Evolutionary conservation across 352 stramenopile genomes (phyloP).

Genomic region (Phytophthora cryptogea): DNA sequence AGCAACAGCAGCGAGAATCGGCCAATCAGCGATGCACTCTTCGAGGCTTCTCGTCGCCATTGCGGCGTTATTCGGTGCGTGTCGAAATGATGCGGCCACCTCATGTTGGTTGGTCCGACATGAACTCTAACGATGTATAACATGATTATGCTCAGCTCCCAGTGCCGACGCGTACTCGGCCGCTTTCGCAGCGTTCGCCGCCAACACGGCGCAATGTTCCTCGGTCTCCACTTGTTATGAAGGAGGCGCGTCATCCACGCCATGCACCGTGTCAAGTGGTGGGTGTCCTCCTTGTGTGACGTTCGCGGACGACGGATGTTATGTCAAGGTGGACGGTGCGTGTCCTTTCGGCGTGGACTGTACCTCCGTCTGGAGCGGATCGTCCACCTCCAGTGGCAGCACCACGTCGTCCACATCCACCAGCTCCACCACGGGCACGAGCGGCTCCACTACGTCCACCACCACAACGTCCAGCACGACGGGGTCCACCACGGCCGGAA

Average conservation of each 20-base stretch:
- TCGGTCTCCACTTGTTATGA: constrained; percentile 36
- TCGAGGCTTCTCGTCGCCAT: constrained; percentile 24
- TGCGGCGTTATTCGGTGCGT: constrained; percentile 15
- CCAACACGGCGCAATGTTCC: constrained; percentile 33
- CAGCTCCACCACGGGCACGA: constrained; percentile 2
- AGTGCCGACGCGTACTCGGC: not conserved
- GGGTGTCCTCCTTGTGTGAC: constrained; percentile 41
- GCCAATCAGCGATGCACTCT: constrained; percentile 13
- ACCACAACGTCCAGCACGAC: constrained; percentile 11
- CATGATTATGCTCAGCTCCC: not conserved
- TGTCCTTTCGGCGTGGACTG: constrained; percentile 42
- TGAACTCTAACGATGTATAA: too few relatives aligned
- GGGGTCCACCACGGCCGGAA: constrained; percentile 2
- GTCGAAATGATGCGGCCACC: constrained; percentile 2
- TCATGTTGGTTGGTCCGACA: not conserved
- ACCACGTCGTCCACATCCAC: constrained; percentile 14
- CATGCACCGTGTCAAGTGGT: constrained; percentile 33
- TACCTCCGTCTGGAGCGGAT: constrained; percentile 24
- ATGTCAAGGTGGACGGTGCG: constrained; percentile 33
- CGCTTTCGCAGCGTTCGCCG: constrained; percentile 10
- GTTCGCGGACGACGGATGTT: constrained; percentile 44
- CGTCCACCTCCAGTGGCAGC: constrained; percentile 11
- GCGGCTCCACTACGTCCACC: not conserved
- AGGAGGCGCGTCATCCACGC: constrained; percentile 25
- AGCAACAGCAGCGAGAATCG: not conserved